Conservation (phyloP, 768 basidiomycete species). For the Steccherinum ochraceum region DNA sequence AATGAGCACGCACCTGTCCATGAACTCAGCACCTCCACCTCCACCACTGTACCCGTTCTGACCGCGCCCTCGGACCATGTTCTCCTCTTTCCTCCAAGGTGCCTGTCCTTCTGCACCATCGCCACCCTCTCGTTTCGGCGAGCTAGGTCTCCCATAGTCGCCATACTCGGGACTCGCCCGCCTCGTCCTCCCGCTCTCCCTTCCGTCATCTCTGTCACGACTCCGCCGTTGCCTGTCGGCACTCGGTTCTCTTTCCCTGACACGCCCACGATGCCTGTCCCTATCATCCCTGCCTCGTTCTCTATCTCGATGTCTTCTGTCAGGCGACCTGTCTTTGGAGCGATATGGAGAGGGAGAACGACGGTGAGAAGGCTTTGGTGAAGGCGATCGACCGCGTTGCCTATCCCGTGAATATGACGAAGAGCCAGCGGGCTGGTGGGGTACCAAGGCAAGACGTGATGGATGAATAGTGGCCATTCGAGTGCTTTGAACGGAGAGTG, state of each 20-base stretch:
- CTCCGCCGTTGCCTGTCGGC: slow-evolving; percentile 12
- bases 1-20: slow-evolving; percentile 54
- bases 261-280: slow-evolving; percentile 16
- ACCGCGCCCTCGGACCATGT: slow-evolving; percentile 48
- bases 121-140: slow-evolving; percentile 28
- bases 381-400: slow-evolving; percentile 38
- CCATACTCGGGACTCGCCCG: slow-evolving; percentile 15
- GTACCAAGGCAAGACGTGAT: slow-evolving; percentile 62
- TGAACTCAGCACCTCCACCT: slow-evolving; percentile 43
- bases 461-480: slow-evolving; percentile 71
- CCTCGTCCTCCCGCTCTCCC: slow-evolving; percentile 19
- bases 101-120: slow-evolving; percentile 19
- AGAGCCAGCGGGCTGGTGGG: slow-evolving; percentile 28
- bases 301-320: slow-evolving; percentile 10
- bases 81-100: slow-evolving; percentile 44
- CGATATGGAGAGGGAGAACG: background rate
- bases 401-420: slow-evolving; percentile 10
- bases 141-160: slow-evolving; percentile 17
- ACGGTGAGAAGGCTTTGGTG: slow-evolving; percentile 28
- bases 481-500: background rate
- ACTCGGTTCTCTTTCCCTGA: slow-evolving; percentile 13
- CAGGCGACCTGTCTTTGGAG: slow-evolving; percentile 2
- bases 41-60: slow-evolving; percentile 16
- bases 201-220: slow-evolving; percentile 18
- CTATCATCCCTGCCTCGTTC: slow-evolving; percentile 11